These are phyloP conservation scores for Lolium perenne DNA, from an alignment of 176 grass and related monocot species.

Conservation along the genomic window DNA sequence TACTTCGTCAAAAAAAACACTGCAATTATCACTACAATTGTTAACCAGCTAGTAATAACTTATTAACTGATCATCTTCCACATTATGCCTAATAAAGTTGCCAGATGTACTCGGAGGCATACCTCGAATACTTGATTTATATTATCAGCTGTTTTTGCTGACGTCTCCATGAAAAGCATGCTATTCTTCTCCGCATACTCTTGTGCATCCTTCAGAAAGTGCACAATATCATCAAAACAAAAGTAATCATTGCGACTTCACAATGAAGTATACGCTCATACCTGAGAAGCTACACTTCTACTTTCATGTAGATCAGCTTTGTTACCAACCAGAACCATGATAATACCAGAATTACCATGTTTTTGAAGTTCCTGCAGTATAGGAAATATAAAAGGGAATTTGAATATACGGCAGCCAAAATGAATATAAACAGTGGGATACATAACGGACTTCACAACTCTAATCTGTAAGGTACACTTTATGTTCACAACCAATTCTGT, in stretches of 20 bases:
- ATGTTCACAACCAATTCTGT: neutral
- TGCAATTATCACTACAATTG: neutral
- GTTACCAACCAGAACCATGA: slow-evolving; percentile 97
- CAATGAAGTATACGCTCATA: slow-evolving; percentile 18
- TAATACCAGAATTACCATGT: slow-evolving; percentile 89
- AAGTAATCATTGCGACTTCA: slow-evolving; percentile 20
- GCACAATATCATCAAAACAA: slow-evolving; percentile 27
- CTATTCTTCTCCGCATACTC: slow-evolving; percentile 93
- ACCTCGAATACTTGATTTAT: slow-evolving; percentile 99
- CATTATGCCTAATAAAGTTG: neutral
- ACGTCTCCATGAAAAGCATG: slow-evolving; percentile 98
- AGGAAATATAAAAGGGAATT: slow-evolving; percentile 6
- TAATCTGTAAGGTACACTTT: slow-evolving; percentile 1
- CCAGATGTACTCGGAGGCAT: slow-evolving; percentile 28
- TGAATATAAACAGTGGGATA: neutral
- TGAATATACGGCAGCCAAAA: neutral
- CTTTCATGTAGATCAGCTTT: slow-evolving; percentile 91
- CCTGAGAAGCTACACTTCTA: slow-evolving; percentile 69
- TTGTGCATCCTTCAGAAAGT: slow-evolving; percentile 67
- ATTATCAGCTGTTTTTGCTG: slow-evolving; percentile 94
- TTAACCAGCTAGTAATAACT: slow-evolving; percentile 7
- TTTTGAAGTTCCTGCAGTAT: slow-evolving; percentile 91
- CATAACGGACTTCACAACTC: neutral
- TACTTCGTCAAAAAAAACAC: neutral
- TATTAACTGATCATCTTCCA: neutral